Evolutionary conservation across 495 filamentous ascomycete genomes (phyloP), one percentile per base, ranked within the genome.

Genomic region (Lepraria neglecta): DNA sequence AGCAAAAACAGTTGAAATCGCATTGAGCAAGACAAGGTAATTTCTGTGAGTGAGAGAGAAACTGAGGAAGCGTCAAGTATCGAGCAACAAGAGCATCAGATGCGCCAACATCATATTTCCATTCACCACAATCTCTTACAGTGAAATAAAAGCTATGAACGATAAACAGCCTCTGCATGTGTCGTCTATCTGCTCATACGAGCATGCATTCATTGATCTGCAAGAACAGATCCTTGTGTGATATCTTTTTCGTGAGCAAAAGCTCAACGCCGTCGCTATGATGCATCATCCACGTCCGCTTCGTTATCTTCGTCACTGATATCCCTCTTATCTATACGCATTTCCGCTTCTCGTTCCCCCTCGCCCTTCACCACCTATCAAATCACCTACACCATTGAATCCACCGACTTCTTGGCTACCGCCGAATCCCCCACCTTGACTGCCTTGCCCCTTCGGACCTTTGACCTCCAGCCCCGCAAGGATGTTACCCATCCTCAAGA

Each of bases 391-490:
- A 19, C 50, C 50, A 28, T 44, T 57, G 21, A 21, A 42, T n/a
- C 51, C 51, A 38, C 51, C 51, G 7, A 30, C 10, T 19, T 54
- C 51, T 33, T 54, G 51, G 43, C 43, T 51, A 35, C 21, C 35
- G 33, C 51, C 24, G 56, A 53, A 38, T 52, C 52, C 53, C 53
- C 58, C 58, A 30, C 42, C 43, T 47, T 61, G 64, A 43, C 38
- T 43, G 9, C 50, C 40, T 14, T 48, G 48, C 15, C 40, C 65
- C 3, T 64, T 52, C 3, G 66, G 44, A 21, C 60, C 71, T 61
- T 80, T 80, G 11, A 96, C 79, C 60, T 94, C 89, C 24, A 97
- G 74, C 10, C 89, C 90, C 0, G 90, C 87, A 12, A 81, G 77
- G 7, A 85, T 72, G 38, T 95, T 79, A 58, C 87, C 86, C 70